Evolutionary conservation across 2,329 filamentous ascomycete species (phyloP).

Genomic region (Pseudocercospora crystallina): DNA sequence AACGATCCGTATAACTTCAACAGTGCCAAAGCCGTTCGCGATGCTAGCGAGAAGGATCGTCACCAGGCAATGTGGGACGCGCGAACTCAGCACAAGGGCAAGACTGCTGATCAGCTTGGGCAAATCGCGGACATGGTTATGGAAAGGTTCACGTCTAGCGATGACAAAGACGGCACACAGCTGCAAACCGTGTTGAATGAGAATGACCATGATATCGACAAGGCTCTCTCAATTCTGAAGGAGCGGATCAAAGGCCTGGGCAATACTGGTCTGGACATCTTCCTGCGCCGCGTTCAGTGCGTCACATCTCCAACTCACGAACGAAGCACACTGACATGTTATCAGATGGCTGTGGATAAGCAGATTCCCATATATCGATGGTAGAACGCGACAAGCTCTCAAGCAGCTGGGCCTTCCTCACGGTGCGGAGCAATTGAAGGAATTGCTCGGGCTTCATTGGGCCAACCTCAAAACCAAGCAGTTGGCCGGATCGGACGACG

Average conservation of each 20-base stretch:
- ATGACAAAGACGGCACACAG: constrained; percentile 34
- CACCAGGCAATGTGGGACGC: constrained; percentile 44
- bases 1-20: constrained; percentile 45
- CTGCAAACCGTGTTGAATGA: constrained; percentile 36
- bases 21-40: constrained; percentile 35
- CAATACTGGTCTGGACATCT: constrained; percentile 44
- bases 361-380: constrained; percentile 43
- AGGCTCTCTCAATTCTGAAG: constrained; percentile 35
- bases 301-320: background rate
- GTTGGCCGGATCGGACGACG: constrained; percentile 35
- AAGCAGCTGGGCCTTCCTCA: constrained; percentile 40
- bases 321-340: no score
- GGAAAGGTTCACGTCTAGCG: constrained; percentile 34
- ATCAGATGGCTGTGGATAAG: constrained; percentile 38
- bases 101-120: constrained; percentile 45
- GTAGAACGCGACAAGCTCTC: constrained; percentile 35
- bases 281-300: constrained; percentile 41
- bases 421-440: constrained; percentile 35
- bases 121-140: constrained; percentile 34
- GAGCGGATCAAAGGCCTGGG: constrained; percentile 43
- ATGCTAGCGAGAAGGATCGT: constrained; percentile 40
- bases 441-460: constrained; percentile 40
- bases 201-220: constrained; percentile 30
- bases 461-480: constrained; percentile 33
- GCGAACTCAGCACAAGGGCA: constrained; percentile 47